Conservation (phyloP, 768 basidiomycete species). For the Paxillus ammoniavirescens region DNA sequence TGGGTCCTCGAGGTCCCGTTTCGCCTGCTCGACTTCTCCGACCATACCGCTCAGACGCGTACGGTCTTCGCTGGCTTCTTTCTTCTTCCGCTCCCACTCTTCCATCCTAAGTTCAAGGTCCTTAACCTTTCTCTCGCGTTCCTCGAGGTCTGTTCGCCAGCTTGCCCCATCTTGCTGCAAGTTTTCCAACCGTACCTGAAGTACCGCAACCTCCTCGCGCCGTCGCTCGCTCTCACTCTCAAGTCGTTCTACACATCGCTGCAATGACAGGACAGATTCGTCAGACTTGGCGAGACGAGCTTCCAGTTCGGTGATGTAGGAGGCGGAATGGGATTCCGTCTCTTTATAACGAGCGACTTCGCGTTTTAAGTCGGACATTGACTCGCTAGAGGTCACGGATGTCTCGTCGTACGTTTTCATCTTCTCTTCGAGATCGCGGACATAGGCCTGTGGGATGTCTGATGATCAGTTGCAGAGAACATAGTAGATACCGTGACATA, state of each 20-base stretch:
- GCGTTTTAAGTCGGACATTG: constrained; percentile 78
- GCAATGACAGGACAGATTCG: constrained; percentile 69
- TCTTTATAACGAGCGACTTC: constrained; percentile 82
- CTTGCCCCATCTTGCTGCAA: constrained; percentile 73
- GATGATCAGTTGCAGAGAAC: neutral
- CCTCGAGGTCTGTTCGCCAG: constrained; percentile 84
- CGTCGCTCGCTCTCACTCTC: constrained; percentile 78
- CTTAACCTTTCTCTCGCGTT: constrained; percentile 71
- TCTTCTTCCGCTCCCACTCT: constrained; percentile 73
- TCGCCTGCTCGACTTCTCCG: constrained; percentile 67
- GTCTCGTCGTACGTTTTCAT: constrained; percentile 84
- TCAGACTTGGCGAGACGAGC: constrained; percentile 74
- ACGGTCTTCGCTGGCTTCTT: constrained; percentile 65
- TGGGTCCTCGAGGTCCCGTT: constrained; percentile 57
- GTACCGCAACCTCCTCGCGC: constrained; percentile 62
- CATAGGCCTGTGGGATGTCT: constrained; percentile 65
- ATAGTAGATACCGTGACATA: constrained; percentile 31
- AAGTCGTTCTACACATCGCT: constrained; percentile 68
- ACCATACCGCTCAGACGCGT: constrained; percentile 65
- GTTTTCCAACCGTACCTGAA: constrained; percentile 69
- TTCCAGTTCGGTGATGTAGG: constrained; percentile 88
- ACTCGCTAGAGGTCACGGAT: constrained; percentile 70
- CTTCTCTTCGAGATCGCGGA: constrained; percentile 90
- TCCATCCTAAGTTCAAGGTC: constrained; percentile 77
- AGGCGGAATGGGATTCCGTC: constrained; percentile 62